A percentile compares a stretch with the other conserved stretches of the same genome.
Conservation (phyloP, 441 rosid species). For the Syzygium syzygioides region DNA sequence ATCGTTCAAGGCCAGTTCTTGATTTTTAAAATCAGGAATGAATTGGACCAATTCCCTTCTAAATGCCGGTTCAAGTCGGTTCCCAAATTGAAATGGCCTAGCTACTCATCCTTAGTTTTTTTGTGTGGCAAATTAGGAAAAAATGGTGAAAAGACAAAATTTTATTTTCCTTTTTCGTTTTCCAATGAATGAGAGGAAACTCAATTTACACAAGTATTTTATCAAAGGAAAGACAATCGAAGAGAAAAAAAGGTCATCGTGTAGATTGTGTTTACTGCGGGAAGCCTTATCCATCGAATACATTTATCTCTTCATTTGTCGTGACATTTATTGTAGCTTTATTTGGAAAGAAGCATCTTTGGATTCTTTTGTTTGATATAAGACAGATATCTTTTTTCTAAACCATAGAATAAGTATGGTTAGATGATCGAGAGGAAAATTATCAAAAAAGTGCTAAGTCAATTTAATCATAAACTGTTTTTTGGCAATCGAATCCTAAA, state of each 20-base stretch:
- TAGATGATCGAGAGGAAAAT: neutral
- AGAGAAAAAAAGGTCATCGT: accelerated
- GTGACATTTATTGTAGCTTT: too few relatives aligned
- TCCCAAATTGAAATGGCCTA: too few relatives aligned
- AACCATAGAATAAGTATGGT: neutral
- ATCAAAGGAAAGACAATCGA: neutral
- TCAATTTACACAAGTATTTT: neutral
- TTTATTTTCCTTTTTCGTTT: neutral
- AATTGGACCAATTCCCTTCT: too few relatives aligned
- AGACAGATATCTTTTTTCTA: neutral
- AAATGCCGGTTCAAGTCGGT: too few relatives aligned
- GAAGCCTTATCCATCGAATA: neutral
- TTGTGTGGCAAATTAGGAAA: too few relatives aligned
- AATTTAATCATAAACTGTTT: too few relatives aligned
- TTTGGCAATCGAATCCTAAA: too few relatives aligned
- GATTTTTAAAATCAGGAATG: too few relatives aligned
- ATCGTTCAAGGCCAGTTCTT: too few relatives aligned
- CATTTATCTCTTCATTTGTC: too few relatives aligned
- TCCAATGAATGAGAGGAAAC: neutral
- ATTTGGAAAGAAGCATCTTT: neutral
- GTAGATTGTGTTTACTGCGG: neutral
- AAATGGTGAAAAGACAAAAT: neutral
- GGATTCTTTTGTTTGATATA: neutral
- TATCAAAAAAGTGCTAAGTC: too few relatives aligned
- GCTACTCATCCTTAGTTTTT: too few relatives aligned